Percentiles rank a stretch among this genome's conserved stretches.
Evolutionary conservation across 768 basidiomycete genomes (phyloP).

Genomic region (Rhizopogon sp.): DNA sequence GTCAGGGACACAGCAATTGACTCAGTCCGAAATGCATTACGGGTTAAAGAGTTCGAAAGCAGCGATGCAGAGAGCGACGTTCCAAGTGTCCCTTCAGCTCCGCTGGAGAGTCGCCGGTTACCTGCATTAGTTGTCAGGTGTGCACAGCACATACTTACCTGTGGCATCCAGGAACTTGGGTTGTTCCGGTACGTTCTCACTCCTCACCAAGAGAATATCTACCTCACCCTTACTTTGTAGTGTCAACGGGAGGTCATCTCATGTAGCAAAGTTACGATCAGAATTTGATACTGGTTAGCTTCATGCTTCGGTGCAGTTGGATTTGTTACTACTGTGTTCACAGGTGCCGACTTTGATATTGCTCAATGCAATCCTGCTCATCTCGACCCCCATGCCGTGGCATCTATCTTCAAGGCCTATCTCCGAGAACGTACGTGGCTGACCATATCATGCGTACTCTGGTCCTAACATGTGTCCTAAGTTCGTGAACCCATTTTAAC

Average conservation of each 20-base stretch:
- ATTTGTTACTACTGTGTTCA: slow-evolving; percentile 3
- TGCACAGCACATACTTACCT: slow-evolving; percentile 73
- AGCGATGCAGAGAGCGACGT: slow-evolving; percentile 1
- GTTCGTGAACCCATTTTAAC: slow-evolving; percentile 89
- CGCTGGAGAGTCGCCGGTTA: slow-evolving; percentile 47
- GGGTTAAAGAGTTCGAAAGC: background rate
- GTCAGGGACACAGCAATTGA: slow-evolving; percentile 53
- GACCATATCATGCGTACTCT: background rate
- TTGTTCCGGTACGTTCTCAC: slow-evolving; percentile 65
- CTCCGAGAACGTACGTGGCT: slow-evolving; percentile 79
- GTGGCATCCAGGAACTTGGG: slow-evolving; percentile 86
- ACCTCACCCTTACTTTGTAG: slow-evolving; percentile 34
- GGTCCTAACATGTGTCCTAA: slow-evolving; percentile 34
- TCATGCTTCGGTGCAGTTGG: slow-evolving; percentile 5
- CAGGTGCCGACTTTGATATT: slow-evolving; percentile 87
- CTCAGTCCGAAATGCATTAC: slow-evolving; percentile 9
- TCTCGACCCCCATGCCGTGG: slow-evolving; percentile 91
- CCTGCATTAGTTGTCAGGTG: slow-evolving; percentile 80
- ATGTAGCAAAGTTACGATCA: slow-evolving; percentile 65
- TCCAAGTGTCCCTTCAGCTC: slow-evolving; percentile 15
- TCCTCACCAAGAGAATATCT: background rate
- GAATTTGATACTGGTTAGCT: slow-evolving; percentile 76
- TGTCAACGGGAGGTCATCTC: slow-evolving; percentile 78
- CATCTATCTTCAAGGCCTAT: slow-evolving; percentile 89
- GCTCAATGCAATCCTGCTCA: slow-evolving; percentile 74